Evolutionary conservation across 2,329 filamentous ascomycete genomes (phyloP), one percentile per base, ranked within the genome.

Genomic region (Arthroderma sp.): DNA sequence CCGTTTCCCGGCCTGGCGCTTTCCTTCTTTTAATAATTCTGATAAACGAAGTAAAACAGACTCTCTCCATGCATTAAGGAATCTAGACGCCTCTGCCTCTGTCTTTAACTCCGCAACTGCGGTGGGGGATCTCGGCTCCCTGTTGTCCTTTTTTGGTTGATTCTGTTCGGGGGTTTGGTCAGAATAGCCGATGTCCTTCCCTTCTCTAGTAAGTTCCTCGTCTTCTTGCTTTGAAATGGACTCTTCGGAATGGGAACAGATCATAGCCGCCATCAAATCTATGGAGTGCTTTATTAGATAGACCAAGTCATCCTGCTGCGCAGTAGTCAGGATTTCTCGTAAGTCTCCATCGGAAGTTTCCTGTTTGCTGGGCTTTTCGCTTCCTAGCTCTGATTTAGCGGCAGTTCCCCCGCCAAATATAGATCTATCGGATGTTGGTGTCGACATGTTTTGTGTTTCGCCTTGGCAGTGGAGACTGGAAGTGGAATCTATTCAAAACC

Each of bases 41-140:
- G 78, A 76, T 27, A 94, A 68, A 9, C 87, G 76, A 46, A 77
- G 72, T 36, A 85, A 67, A 6, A 94, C 75, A 8, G 71, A 69
- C 4, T 77, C 72, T 54, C 85, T 77, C 89, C 89, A 96, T 51
- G 85, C 81, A 47, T 83, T 78, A 58, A 89, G 94, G 57, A 81
- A 79, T 5, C 72, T 66, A 4, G 93, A 59, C 1, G 80, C 74
- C 44, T 82, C 79, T 50, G 75, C 48, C 46, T 60, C 57, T 4
- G 78, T 65, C 80, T 87, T 54, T 87, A 63, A 53, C 53, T 58
- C 48, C 58, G 50, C 46, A 55, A 42, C 47, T 53, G 51, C 33
- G 46, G 47, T 31, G 48, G 49, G 5, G 46, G 46, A 15, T 27
- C 31, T 43, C 6, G 15, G 41, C 10, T 8, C 36, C 41, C 11